Conservation (phyloP, 2,329 filamentous ascomycete genomes). For the Colletotrichum horii region DNA sequence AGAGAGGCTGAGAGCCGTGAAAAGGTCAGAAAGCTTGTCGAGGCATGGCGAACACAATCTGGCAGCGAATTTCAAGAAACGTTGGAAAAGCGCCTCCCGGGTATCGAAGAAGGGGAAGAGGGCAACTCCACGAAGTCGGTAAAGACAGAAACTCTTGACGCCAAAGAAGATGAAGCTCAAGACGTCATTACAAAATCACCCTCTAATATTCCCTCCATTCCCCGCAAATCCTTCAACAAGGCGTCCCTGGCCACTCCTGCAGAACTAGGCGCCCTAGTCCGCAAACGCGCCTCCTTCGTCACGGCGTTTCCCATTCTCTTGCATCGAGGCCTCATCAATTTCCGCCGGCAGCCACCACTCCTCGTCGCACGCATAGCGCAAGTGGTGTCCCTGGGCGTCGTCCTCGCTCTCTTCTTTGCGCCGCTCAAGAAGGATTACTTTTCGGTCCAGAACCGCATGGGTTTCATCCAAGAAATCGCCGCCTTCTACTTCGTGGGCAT, state of each 20-base stretch:
- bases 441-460: slow-evolving; percentile 74
- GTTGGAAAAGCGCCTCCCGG: slow-evolving; percentile 28
- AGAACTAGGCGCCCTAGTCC: slow-evolving; percentile 72
- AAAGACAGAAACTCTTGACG: neutral
- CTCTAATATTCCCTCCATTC: slow-evolving; percentile 23
- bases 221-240: slow-evolving; percentile 48
- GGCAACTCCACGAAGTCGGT: neutral
- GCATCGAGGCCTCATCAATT: slow-evolving; percentile 71
- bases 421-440: slow-evolving; percentile 73
- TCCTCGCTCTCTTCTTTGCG: slow-evolving; percentile 73
- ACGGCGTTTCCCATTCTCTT: slow-evolving; percentile 72
- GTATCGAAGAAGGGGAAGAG: slow-evolving; percentile 35
- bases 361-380: slow-evolving; percentile 71
- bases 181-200: neutral
- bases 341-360: slow-evolving; percentile 68
- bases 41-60: slow-evolving; percentile 53
- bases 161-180: neutral
- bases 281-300: slow-evolving; percentile 65
- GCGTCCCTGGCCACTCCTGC: slow-evolving; percentile 67
- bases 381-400: slow-evolving; percentile 65
- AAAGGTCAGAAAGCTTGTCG: slow-evolving; percentile 66
- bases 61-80: neutral
- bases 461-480: slow-evolving; percentile 74
- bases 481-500: slow-evolving; percentile 79
- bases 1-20: slow-evolving; percentile 67